These are phyloP conservation scores for Candida glaebosa DNA, from an alignment of 805 yeast genomes.

Conservation along the genomic window DNA sequence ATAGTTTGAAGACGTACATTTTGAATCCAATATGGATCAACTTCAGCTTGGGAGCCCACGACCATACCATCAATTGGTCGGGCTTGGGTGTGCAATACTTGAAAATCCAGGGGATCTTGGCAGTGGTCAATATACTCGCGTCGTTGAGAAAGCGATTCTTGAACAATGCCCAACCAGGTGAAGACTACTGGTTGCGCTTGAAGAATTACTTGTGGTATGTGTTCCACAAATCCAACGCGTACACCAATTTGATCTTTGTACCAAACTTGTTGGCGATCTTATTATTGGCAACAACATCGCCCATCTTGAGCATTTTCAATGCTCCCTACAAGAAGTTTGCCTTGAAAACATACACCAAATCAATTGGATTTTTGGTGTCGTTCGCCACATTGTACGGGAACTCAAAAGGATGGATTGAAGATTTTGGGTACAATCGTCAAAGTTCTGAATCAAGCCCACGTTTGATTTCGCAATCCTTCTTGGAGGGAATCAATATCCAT, in stretches of 20 bases:
- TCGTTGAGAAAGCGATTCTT: conserved; percentile 19
- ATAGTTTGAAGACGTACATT: conserved; percentile 25
- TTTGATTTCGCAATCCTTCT: conserved; percentile 20
- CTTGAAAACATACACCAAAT: conserved; percentile 32
- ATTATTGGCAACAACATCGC: conserved; percentile 31
- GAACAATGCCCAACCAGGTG: conserved; percentile 13
- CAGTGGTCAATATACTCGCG: conserved; percentile 15
- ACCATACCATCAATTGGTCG: conserved; percentile 25
- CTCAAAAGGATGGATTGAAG: conserved; percentile 18
- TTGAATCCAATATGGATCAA: conserved; percentile 43
- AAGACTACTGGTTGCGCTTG: conserved; percentile 1
- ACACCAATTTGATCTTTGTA: conserved; percentile 30
- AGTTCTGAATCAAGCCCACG: conserved; percentile 14
- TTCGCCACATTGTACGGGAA: conserved; percentile 23
- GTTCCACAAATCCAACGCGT: conserved; percentile 24
- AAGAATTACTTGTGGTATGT: conserved; percentile 17
- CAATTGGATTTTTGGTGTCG: conserved; percentile 33
- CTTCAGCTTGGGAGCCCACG: conserved; percentile 25
- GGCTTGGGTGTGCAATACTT: conserved; percentile 25
- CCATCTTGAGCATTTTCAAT: conserved; percentile 17
- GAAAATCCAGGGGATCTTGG: conserved; percentile 21
- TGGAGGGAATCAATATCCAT: conserved; percentile 30
- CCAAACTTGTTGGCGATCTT: conserved; percentile 36
- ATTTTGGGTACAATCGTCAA: conserved; percentile 12
- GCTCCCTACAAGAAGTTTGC: conserved; percentile 5